phyloP scores from a whole-genome alignment of 1,284 basidiomycete genomes.

The Volvariella surrecta region DNA sequence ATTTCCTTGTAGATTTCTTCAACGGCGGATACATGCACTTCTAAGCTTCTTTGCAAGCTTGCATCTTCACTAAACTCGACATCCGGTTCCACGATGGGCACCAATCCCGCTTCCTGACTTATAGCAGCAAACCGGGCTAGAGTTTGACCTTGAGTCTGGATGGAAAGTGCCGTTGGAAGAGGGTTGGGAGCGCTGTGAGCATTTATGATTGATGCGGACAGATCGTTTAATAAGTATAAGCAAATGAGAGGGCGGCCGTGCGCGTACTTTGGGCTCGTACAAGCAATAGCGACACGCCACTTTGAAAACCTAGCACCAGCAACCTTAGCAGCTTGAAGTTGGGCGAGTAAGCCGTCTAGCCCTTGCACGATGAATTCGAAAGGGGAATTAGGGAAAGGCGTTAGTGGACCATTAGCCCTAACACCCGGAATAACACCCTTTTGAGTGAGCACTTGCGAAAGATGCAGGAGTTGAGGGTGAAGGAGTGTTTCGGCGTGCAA shows the following conservation, averaged over 20 bases:
- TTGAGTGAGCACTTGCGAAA: constrained; percentile 29
- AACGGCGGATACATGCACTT: constrained; percentile 38
- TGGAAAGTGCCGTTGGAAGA: constrained; percentile 28
- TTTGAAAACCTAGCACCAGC: constrained; percentile 43
- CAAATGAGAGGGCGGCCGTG: no score
- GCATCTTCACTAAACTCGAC: constrained; percentile 42
- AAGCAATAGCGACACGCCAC: constrained; percentile 41
- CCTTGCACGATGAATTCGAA: constrained; percentile 41
- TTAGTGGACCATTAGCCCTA: constrained; percentile 41
- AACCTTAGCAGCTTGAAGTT: constrained; percentile 31
- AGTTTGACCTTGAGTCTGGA: constrained; percentile 36
- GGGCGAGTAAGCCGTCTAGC: constrained; percentile 34
- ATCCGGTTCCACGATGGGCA: constrained; percentile 46
- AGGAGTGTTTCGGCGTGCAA: constrained; percentile 37
- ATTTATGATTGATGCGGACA: no score
- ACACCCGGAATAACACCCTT: constrained; percentile 43
- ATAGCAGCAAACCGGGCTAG: constrained; percentile 36
- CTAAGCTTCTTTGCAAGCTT: constrained; percentile 33
- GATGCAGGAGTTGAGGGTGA: constrained; percentile 27
- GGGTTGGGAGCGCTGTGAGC: constrained; percentile 12
- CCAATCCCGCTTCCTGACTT: constrained; percentile 39
- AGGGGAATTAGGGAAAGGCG: constrained; percentile 34
- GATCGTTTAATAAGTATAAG: no score
- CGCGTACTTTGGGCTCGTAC: constrained; percentile 19
- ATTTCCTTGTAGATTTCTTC: constrained; percentile 36